Base-by-base conservation (phyloP, 73 alveolate species). In the Uronychia setigera region DNA sequence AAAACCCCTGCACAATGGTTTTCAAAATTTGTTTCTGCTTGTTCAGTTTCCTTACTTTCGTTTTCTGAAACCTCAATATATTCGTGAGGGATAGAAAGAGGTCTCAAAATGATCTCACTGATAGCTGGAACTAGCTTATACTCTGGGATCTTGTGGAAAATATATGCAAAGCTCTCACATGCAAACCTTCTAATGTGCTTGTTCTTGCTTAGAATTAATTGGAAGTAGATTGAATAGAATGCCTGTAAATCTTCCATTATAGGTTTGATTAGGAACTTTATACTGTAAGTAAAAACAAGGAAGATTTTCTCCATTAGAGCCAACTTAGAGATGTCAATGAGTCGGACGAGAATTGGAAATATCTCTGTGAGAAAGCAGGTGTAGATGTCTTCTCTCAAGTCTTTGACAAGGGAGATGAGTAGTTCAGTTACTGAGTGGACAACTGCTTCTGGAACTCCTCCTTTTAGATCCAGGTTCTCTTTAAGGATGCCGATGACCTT, bases 381-480 rank as follows among this genome's bases (percentile, higher is more conserved):
- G n/a, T 88, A 88, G 1, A 88, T 88, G 14, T 88, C 94, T 25
- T 59, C 32, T 77, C 94, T 88, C 33, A 88, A 74, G 76, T 88
- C 94, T 80, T 88, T 88, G 31, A 88, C 77, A 1, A 88, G 75
- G 26, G 91, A 81, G 1, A 88, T 77, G 0, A 88, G 60, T 9
- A 88, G 60, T 35, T 88, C 94, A 0, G 82, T 27, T n/a, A 88
- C 87, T 1, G 87, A 28, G n/a, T n/a, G n/a, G n/a, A n/a, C n/a
- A 33, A 87, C 79, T 1, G 89, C 80, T 19, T 31, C 81, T 30
- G 34, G 57, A 32, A 31, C 74, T 1, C 78, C 83, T 14, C 35
- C 59, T 87, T 60, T 28, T 58, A 67, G 27, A 13, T 82, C 46
- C 82, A 88, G 33, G 60, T 35, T 80, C 25, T 27, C 26, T 0